Conservation (phyloP, 2,329 filamentous ascomycete genomes). For the Cladophialophora bantiana region DNA sequence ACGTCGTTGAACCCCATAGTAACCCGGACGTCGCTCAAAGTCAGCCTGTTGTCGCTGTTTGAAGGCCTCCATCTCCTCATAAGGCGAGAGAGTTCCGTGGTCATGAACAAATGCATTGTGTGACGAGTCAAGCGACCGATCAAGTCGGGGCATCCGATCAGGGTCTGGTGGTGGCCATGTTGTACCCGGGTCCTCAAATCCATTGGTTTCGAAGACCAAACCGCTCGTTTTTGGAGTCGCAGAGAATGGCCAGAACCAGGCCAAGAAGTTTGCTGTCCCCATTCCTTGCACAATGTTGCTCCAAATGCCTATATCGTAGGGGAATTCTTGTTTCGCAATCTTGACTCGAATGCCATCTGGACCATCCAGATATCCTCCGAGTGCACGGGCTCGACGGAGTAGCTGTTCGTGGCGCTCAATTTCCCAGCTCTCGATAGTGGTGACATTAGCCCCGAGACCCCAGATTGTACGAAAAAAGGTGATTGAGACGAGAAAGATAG, state of each 20-base stretch:
- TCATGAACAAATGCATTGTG: conserved; percentile 41
- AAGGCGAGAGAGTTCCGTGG: conserved; percentile 43
- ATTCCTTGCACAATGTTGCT: conserved; percentile 66
- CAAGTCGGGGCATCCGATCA: conserved; percentile 54
- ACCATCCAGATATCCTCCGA: conserved; percentile 65
- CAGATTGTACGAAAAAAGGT: conserved; percentile 63
- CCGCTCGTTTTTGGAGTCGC: conserved; percentile 58
- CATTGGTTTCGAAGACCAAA: conserved; percentile 63
- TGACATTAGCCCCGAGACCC: conserved; percentile 64
- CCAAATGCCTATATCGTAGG: conserved; percentile 70
- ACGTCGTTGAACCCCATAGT: conserved; percentile 46
- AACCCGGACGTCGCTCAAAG: conserved; percentile 51
- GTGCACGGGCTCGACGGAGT: conserved; percentile 53
- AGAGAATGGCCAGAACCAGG: conserved; percentile 69
- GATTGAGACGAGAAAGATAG: conserved; percentile 62
- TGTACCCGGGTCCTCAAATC: conserved; percentile 60
- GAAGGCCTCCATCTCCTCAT: conserved; percentile 61
- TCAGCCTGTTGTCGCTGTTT: conserved; percentile 62
- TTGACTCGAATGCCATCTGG: conserved; percentile 62
- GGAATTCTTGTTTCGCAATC: conserved; percentile 68
- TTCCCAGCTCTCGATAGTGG: conserved; percentile 71
- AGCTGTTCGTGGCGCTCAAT: conserved; percentile 58
- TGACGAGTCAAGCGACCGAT: conserved; percentile 29
- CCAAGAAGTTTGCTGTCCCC: conserved; percentile 53
- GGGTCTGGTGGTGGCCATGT: conserved; percentile 59